phyloP scores from a whole-genome alignment of 805 yeast genomes.

The Metschnikowia colocasiae region DNA sequence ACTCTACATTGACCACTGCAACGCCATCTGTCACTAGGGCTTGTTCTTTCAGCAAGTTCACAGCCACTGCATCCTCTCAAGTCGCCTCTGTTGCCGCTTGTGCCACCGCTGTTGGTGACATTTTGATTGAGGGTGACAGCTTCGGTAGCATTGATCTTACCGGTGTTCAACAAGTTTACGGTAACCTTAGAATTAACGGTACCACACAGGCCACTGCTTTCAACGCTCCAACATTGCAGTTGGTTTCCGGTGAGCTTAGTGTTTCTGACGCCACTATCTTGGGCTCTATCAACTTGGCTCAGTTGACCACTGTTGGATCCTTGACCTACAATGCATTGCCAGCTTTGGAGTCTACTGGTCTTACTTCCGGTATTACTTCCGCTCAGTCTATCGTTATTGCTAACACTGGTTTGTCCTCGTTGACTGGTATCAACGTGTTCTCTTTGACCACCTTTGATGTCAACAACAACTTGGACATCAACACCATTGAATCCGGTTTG shows the following conservation, averaged over 20 bases:
- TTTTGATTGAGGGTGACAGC: constrained; percentile 59
- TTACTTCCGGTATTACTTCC: constrained; percentile 63
- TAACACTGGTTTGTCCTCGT: constrained; percentile 66
- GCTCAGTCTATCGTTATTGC: constrained; percentile 69
- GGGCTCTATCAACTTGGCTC: constrained; percentile 66
- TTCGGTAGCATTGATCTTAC: constrained; percentile 64
- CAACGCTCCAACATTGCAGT: constrained; percentile 74
- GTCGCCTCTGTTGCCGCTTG: constrained; percentile 73
- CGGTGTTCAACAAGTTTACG: constrained; percentile 72
- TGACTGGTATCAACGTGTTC: constrained; percentile 60
- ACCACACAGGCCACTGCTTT: constrained; percentile 60
- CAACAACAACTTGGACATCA: constrained; percentile 86
- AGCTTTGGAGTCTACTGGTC: constrained; percentile 67
- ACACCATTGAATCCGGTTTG: constrained; percentile 66
- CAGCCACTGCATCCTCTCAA: constrained; percentile 78
- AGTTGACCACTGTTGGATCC: constrained; percentile 76
- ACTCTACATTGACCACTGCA: constrained; percentile 47
- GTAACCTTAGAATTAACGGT: constrained; percentile 65
- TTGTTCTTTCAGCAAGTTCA: constrained; percentile 61
- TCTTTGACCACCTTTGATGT: constrained; percentile 58
- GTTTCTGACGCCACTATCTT: constrained; percentile 65
- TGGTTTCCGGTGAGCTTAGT: constrained; percentile 67
- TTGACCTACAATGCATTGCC: constrained; percentile 82
- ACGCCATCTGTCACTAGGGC: constrained; percentile 57
- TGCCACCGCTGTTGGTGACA: constrained; percentile 75